Evolutionary conservation across 75 land plant genomes (phyloP).

Genomic region (Isoetes taiwanensis): DNA sequence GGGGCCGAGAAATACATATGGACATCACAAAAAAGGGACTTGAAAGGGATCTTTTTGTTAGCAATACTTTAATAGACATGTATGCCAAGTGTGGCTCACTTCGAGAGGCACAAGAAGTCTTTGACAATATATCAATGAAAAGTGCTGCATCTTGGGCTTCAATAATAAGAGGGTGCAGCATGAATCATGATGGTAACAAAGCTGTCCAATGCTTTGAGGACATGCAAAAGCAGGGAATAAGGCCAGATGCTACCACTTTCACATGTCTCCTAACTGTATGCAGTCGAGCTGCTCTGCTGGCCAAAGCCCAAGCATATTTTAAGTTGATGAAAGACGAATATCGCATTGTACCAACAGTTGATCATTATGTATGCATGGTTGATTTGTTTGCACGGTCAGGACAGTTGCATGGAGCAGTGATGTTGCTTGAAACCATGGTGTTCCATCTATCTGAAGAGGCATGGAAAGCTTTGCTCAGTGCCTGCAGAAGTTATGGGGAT

Average conservation of each 20-base stretch:
- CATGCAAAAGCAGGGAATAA: neutral
- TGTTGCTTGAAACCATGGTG: constrained; percentile 15
- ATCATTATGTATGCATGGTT: constrained; percentile 30
- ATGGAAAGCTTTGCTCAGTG: constrained; percentile 26
- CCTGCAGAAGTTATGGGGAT: constrained; percentile 10
- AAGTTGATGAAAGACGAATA: constrained; percentile 16
- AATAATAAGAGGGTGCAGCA: too few species aligned
- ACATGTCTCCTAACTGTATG: constrained; percentile 14
- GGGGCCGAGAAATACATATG: neutral
- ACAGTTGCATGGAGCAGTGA: constrained; percentile 14
- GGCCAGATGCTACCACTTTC: neutral
- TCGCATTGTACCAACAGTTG: constrained; percentile 9
- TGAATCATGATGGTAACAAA: too few species aligned
- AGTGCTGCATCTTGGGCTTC: too few species aligned
- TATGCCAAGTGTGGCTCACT: too few species aligned
- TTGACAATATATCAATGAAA: too few species aligned
- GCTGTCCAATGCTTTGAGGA: neutral
- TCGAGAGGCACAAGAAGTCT: too few species aligned
- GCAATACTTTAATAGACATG: too few species aligned
- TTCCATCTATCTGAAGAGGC: constrained; percentile 14
- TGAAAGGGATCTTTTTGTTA: neutral
- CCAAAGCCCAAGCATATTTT: constrained; percentile 10
- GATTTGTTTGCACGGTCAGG: constrained; percentile 24
- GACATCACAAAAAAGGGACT: neutral
- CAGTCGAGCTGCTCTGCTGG: constrained; percentile 12